Conservation (phyloP, 2,329 filamentous ascomycete species). For the Blastomyces parvus region DNA sequence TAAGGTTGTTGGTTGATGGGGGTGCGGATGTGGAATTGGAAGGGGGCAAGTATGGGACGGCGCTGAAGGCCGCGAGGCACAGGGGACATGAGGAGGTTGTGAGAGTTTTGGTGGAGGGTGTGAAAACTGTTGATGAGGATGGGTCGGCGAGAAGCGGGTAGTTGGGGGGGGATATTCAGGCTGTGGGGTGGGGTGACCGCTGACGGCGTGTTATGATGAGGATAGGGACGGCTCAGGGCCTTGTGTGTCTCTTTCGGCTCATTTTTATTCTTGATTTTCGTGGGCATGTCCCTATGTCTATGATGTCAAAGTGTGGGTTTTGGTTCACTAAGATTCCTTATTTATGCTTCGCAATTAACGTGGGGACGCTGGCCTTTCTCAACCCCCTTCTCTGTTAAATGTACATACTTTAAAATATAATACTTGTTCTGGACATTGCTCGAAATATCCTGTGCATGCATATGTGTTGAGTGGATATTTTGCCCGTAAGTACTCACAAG, state of each 20-base stretch:
- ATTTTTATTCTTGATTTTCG: neutral
- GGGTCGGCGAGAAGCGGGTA: neutral
- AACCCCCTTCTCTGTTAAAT: neutral
- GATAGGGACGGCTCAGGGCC: neutral
- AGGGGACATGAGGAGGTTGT: neutral
- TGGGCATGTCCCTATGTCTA: neutral
- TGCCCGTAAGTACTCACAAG: too few relatives aligned
- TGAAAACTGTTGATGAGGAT: neutral
- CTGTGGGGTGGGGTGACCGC: neutral
- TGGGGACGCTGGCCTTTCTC: neutral
- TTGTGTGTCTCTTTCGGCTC: neutral
- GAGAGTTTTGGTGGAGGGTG: neutral
- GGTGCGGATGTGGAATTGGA: constrained; percentile 14
- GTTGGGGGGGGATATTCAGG: neutral
- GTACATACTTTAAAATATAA: neutral
- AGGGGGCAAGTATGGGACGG: constrained; percentile 4
- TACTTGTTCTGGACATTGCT: neutral
- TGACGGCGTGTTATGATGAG: neutral
- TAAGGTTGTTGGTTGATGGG: constrained; percentile 11
- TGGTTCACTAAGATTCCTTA: neutral
- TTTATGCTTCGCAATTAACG: neutral
- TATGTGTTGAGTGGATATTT: too few relatives aligned
- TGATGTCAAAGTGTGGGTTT: neutral
- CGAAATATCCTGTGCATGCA: neutral
- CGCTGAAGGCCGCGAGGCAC: neutral